Base-by-base conservation (phyloP, 2,329 filamentous ascomycete species). In the Fusarium sp. region DNA sequence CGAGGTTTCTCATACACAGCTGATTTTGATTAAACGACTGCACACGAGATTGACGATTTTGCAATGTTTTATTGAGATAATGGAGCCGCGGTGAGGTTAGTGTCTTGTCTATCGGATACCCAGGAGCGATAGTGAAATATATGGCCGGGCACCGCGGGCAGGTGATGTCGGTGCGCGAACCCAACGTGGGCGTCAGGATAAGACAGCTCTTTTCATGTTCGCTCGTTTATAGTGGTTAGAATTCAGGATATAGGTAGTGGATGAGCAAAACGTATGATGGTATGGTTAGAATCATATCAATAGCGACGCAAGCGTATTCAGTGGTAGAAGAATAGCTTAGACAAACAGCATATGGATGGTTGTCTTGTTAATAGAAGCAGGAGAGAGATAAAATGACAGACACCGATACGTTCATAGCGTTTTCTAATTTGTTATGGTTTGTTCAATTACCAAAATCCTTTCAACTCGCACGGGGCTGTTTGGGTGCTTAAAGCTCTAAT, bases 1-100 rank as follows among this genome's bases (percentile, higher is more conserved):
- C 90, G 96, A 63, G 96, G 96, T 72, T 99, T 99, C 85, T 98
- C 95, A 27, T 99, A 99, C 82, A 96, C 93, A 55, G 93, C 93
- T 65, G 94, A 97, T 80, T 97, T 97, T 82, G 91, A 92, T 67
- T 94, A 84, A 79, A 70, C 59, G 56, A 71, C 57, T 62, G 34
- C 28, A 50, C 30, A 71, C 32, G 62, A 72, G 63, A 71, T 66
- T 71, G 69, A 67, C 40, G 59, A 58, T 74, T 69, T 71, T 66
- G 62, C 71, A 68, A 68, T 72, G 56, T 69, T 68, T 71, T 59
- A 49, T 65, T 47, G 66, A 63, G 61, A 65, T 41, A 64, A 75
- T 62, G 69, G 71, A 64, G 61, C 73, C 69, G 71, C 71, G 71
- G 69, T 70, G 69, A 54, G 62, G 62, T 73, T 67, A 59, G 69